These are phyloP conservation scores for Chlorella sp. DNA, from an alignment of 139 green algal species.

Conservation along the genomic window DNA sequence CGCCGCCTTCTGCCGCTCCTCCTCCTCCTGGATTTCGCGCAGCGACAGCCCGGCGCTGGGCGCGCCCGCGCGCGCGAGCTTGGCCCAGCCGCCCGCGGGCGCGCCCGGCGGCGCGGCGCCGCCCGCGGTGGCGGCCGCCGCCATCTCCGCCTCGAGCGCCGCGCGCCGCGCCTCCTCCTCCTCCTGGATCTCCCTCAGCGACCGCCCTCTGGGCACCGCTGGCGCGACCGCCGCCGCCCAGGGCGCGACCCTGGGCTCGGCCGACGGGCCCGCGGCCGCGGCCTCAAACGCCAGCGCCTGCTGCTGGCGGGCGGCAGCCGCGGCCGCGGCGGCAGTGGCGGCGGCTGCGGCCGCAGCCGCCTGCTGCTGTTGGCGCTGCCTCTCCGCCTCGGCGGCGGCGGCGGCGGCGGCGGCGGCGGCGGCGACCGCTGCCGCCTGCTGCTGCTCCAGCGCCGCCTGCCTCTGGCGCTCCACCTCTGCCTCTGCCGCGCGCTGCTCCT, in stretches of 20 bases:
- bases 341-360: too few relatives aligned
- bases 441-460: background rate
- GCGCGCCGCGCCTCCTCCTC: slow-evolving; percentile 71
- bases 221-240: slow-evolving; percentile 58
- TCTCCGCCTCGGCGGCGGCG: too few relatives aligned
- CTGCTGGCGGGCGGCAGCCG: background rate
- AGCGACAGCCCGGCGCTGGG: slow-evolving; percentile 23
- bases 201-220: background rate
- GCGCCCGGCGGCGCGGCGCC: slow-evolving; percentile 4
- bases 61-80: slow-evolving; percentile 16
- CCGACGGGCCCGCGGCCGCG: background rate
- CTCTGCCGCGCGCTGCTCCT: slow-evolving; percentile 12
- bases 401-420: background rate
- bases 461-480: slow-evolving; percentile 1
- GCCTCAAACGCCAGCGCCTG: background rate
- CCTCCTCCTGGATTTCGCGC: slow-evolving; percentile 55
- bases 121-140: slow-evolving; percentile 36
- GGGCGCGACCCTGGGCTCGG: slow-evolving; percentile 53
- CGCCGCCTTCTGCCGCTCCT: slow-evolving; percentile 25
- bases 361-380: background rate
- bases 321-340: background rate
- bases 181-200: slow-evolving; percentile 75
- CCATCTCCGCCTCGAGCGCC: slow-evolving; percentile 19
- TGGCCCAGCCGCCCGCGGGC: slow-evolving; percentile 45
- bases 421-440: background rate